A percentile compares a stretch with the other conserved stretches of the same genome.
These are phyloP conservation scores for Zalaria sp. DNA, from an alignment of 2,329 filamentous ascomycete genomes.

Conservation along the genomic window DNA sequence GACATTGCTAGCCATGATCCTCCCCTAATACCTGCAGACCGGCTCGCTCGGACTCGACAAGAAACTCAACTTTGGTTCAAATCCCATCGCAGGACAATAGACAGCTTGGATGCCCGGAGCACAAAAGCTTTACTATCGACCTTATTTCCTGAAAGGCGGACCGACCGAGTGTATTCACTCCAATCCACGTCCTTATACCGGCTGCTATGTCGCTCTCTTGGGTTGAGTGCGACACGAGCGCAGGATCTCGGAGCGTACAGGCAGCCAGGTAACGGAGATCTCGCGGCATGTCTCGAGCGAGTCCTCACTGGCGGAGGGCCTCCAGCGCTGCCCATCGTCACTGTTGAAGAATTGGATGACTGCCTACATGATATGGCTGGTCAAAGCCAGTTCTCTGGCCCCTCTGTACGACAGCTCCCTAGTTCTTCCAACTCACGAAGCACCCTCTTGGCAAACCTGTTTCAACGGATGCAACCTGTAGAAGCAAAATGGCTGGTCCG, in stretches of 20 bases:
- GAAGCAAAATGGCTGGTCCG: conserved; percentile 84
- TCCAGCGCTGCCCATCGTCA: conserved; percentile 28
- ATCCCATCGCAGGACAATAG: conserved; percentile 43
- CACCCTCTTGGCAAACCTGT: conserved; percentile 40
- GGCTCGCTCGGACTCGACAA: conserved; percentile 14
- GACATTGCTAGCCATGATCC: conserved; percentile 27
- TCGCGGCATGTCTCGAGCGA: conserved; percentile 56
- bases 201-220: conserved; percentile 53
- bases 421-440: neutral
- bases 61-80: conserved; percentile 53
- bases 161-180: conserved; percentile 65
- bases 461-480: conserved; percentile 44
- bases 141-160: conserved; percentile 60
- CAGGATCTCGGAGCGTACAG: conserved; percentile 50
- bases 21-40: conserved; percentile 20
- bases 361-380: conserved; percentile 54
- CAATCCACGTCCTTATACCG: conserved; percentile 47
- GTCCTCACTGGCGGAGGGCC: conserved; percentile 46
- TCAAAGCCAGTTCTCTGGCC: conserved; percentile 56
- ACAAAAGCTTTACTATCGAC: conserved; percentile 56
- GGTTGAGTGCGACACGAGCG: conserved; percentile 47
- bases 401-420: conserved; percentile 32
- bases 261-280: conserved; percentile 45
- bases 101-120: conserved; percentile 39
- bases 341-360: conserved; percentile 58